Base-by-base conservation (phyloP, 1,139 yeast species). In the Neolecta irregularis region DNA sequence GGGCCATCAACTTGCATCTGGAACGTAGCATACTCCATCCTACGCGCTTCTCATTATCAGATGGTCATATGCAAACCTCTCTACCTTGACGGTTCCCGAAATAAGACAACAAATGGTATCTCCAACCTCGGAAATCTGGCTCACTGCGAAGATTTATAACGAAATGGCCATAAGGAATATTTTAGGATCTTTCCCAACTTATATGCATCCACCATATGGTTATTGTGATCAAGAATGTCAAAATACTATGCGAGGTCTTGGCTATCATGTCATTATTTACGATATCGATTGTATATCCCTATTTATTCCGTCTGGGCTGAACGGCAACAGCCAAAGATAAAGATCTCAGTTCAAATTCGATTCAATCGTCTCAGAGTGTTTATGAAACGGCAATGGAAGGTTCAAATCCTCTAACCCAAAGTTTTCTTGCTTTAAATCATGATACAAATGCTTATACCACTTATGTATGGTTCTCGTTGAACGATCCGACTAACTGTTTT, bases 1-100 rank as follows among this genome's bases (percentile, higher is more conserved):
- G 6, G 41, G 41, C 16, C 41, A 38, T 18, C 41, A 38, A 23
- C 32, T 38, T 13, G 41, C 40, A 8, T 38, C 41, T 16, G 40
- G 36, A 13, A 25, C 40, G 12, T n/a, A n/a, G n/a, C n/a, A n/a
- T n/a, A n/a, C n/a, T n/a, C n/a, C n/a, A n/a, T n/a, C n/a, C n/a
- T n/a, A n/a, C n/a, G 11, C 24, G 24, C 24, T n/a, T 22, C 24
- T 22, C 11, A 11, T 22, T 11, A 22, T 11, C 24, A 22, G 3
- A 22, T 39, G 42, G 42, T 33, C 42, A 7, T 40, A 39, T 21
- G 28, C 42, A 2, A 26, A 34, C 21, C 34, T 37, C n/a, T 29
- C 26, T 15, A 9, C 9, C 3, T 21, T 39, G 3, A 22, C n/a
- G 4, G 23, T 35, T 3, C 22, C 26, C 26, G 28, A 33, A 18